phyloP scores from a whole-genome alignment of 1,284 basidiomycete genomes.

The Xerocomus nothofagi region DNA sequence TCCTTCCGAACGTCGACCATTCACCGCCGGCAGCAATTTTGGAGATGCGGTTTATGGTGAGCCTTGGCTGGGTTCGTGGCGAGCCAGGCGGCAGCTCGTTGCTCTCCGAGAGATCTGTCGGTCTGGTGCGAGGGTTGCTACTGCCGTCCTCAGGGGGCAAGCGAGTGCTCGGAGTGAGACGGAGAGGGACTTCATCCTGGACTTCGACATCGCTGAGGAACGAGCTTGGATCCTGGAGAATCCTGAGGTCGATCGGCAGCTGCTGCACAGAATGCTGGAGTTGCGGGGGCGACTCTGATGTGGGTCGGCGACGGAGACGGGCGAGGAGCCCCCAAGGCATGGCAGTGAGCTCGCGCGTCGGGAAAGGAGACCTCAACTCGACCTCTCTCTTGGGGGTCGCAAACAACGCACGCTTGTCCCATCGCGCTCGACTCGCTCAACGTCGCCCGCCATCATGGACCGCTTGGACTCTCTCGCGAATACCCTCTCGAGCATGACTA shows the following conservation, averaged over 20 bases:
- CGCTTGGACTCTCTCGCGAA: conserved; percentile 66
- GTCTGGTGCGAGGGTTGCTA: conserved; percentile 5
- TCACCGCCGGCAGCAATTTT: conserved; percentile 31
- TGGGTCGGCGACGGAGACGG: conserved; percentile 38
- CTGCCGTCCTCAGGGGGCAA: conserved; percentile 14
- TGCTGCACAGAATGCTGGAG: conserved; percentile 1
- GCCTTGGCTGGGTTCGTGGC: conserved; percentile 13
- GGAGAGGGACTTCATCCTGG: conserved; percentile 15
- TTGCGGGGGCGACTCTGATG: conserved; percentile 16
- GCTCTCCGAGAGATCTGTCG: conserved; percentile 1
- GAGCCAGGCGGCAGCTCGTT: conserved; percentile 1
- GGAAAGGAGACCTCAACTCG: background rate
- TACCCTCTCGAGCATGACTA: conserved; percentile 71
- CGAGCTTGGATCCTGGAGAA: conserved; percentile 33
- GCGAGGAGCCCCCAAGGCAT: conserved; percentile 36
- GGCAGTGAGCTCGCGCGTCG: conserved; percentile 1
- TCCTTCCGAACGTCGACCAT: conserved; percentile 48
- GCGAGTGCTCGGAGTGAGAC: conserved; percentile 33
- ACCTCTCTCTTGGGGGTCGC: conserved; percentile 28
- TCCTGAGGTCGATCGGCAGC: conserved; percentile 25
- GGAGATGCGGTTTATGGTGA: conserved; percentile 27
- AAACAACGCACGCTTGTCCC: background rate
- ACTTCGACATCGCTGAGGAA: conserved; percentile 25
- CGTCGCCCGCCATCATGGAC: conserved; percentile 51
- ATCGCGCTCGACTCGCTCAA: background rate